Base-by-base conservation (phyloP, 805 yeast species). In the Candida piceae region DNA sequence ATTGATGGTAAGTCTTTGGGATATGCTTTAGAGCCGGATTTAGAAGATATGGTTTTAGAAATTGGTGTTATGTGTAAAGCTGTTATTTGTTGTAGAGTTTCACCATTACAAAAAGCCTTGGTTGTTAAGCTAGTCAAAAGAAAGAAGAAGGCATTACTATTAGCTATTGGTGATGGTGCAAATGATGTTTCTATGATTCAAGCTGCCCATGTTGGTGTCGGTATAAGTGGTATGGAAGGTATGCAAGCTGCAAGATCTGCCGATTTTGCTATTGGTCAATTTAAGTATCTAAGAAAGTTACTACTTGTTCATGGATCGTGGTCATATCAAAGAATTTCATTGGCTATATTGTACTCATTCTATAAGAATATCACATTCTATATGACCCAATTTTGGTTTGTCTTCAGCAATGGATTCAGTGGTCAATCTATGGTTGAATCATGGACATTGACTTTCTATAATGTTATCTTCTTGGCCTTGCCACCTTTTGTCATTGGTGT, bases 241-340 rank as follows among this genome's bases (percentile, higher is more conserved):
- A 88, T 89, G 87, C 99, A 93, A 63, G 98, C 98, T 9, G 97
- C 98, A 0, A 75, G 99, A 59, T 82, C 95, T 59, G 97, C 99
- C 0, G 99, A 93, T 68, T 78, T 93, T 42, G 88, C 97, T 1
- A 87, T 94, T 60, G 97, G 96, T 0, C 97, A 93, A 59, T 93
- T 93, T 72, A 80, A 80, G 57, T 93, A 76, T 58, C 69, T 93
- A 64, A 77, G 79, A 52, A 88, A 85, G 57, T 64, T 93, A 38
- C 64, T 93, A 30, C 69, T 93, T 31, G 98, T 93, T 9, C 99
- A 93, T 60, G 99, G 99, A 2, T 66, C 96, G 7, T 93, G 99
- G 99, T 86, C 96, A 29, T 93, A 93, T 58, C 97, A 89, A 57
- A 77, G 99, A 57, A 80, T 90, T 37, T 83, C 96, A 11, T 80